Percentiles rank a stretch among this genome's conserved stretches.
Evolutionary conservation across 1,284 basidiomycete species (phyloP).

Genomic region (Mycosarcoma maydis): DNA sequence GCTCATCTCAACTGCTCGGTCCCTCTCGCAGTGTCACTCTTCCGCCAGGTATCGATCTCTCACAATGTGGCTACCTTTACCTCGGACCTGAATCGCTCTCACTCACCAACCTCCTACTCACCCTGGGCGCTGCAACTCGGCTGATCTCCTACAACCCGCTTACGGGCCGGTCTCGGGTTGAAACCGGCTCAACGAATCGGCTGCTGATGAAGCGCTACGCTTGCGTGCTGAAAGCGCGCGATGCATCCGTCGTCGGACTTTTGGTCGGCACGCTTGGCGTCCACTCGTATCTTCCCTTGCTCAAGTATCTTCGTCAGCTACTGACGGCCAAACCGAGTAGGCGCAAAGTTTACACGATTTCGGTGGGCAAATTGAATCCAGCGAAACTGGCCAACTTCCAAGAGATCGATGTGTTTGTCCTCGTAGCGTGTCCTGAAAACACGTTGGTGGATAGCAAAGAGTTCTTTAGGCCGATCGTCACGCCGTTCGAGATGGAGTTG

Average conservation of each 20-base stretch:
- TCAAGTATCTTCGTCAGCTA: constrained; percentile 44
- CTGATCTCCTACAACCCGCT: constrained; percentile 81
- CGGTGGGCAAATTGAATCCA: constrained; percentile 93
- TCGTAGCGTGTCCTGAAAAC: constrained; percentile 94
- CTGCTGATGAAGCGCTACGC: constrained; percentile 92
- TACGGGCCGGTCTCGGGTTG: constrained; percentile 69
- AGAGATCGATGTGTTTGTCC: constrained; percentile 94
- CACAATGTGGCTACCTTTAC: constrained; percentile 74
- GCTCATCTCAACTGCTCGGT: constrained; percentile 51
- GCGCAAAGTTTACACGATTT: constrained; percentile 80
- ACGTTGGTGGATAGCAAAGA: constrained; percentile 85
- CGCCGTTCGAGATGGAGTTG: constrained; percentile 89
- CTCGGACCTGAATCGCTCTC: constrained; percentile 84
- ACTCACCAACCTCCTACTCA: constrained; percentile 80
- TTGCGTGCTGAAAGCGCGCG: constrained; percentile 85
- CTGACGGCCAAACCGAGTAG: constrained; percentile 75
- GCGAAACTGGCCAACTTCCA: constrained; percentile 95
- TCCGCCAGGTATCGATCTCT: constrained; percentile 5
- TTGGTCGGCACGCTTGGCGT: constrained; percentile 94
- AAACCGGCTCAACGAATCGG: constrained; percentile 74
- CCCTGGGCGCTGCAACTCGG: constrained; percentile 48
- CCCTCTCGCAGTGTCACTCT: constrained; percentile 30
- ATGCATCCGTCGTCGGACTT: constrained; percentile 93
- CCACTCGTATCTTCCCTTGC: constrained; percentile 51
- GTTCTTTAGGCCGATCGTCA: constrained; percentile 88